Conservation (phyloP, 257 asterid species). For the Solanum pennellii region DNA sequence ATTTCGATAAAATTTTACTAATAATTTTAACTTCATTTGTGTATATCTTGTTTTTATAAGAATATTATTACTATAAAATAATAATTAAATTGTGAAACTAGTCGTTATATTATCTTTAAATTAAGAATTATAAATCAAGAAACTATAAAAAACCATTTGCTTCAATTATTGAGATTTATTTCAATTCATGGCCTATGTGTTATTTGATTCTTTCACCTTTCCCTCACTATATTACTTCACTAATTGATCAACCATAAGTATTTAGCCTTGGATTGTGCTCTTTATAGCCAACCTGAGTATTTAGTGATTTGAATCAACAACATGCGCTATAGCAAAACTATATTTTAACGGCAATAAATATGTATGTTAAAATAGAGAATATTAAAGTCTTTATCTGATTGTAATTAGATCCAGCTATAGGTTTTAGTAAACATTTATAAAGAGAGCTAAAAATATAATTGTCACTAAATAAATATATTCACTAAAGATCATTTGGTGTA, state of each 20-base stretch:
- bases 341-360: too few relatives aligned
- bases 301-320: not conserved
- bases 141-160: not conserved
- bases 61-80: too few relatives aligned
- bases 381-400: too few relatives aligned
- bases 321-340: too few relatives aligned
- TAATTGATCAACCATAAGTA: not conserved
- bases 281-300: not conserved
- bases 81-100: not conserved
- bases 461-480: not conserved
- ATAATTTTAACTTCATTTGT: too few relatives aligned
- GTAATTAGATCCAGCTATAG: not conserved
- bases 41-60: not conserved
- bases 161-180: not conserved
- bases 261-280: not conserved
- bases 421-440: too few relatives aligned
- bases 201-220: not conserved
- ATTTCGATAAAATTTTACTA: not conserved
- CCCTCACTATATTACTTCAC: not conserved
- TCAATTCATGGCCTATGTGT: not conserved
- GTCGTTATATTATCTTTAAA: not conserved
- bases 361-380: not conserved
- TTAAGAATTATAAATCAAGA: not conserved
- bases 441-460: not conserved
- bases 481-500: not conserved